A percentile compares a stretch with the other conserved stretches of the same genome.
Evolutionary conservation across 2,329 filamentous ascomycete species (phyloP).

Genomic region (Fusarium sp.): DNA sequence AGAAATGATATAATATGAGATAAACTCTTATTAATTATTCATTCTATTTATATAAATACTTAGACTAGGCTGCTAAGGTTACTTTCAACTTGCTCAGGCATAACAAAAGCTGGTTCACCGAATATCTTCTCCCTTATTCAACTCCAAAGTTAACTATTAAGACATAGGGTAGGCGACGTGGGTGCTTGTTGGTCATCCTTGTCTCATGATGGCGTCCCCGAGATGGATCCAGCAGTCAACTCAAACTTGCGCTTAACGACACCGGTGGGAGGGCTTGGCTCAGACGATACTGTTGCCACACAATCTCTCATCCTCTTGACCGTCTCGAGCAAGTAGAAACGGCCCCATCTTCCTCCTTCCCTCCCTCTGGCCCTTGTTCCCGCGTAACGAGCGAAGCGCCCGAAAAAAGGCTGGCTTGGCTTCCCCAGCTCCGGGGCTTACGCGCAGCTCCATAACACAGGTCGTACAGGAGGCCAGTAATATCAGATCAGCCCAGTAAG

Average conservation of each 20-base stretch:
- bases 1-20: no score
- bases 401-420: background rate
- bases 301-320: background rate
- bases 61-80: no score
- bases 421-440: background rate
- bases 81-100: background rate
- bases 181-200: background rate
- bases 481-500: slow-evolving; percentile 10
- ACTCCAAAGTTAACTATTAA: background rate
- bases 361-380: background rate
- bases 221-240: slow-evolving; percentile 2
- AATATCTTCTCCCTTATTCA: background rate
- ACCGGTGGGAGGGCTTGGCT: slow-evolving; percentile 8
- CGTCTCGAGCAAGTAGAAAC: background rate
- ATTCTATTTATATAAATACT: no score
- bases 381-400: slow-evolving; percentile 15
- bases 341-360: background rate
- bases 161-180: background rate
- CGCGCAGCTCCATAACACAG: background rate
- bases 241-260: slow-evolving; percentile 22
- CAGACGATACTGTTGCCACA: slow-evolving; percentile 12
- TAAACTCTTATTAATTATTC: no score
- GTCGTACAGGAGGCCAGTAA: background rate
- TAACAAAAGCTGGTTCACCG: background rate
- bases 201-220: background rate